Percentiles rank a stretch among this genome's conserved stretches.
These are phyloP conservation scores for Arabidopsis suecica DNA, from an alignment of 345 rosid species.

Conservation along the genomic window DNA sequence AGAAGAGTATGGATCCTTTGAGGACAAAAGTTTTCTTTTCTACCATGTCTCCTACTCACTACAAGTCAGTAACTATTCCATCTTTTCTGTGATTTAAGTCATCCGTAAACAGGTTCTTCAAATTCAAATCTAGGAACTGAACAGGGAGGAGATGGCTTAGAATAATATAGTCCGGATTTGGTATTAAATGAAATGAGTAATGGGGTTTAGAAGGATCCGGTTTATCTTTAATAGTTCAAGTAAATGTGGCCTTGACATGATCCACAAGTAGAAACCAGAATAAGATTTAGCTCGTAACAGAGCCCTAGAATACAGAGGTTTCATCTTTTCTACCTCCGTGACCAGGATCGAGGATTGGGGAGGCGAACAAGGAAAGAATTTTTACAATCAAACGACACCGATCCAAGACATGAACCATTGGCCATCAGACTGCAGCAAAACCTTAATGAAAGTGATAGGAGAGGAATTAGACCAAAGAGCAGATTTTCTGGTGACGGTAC, in stretches of 20 bases:
- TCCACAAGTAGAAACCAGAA: background rate
- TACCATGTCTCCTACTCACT: slow-evolving; percentile 90
- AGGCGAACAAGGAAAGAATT: slow-evolving; percentile 60
- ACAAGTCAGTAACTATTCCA: slow-evolving; percentile 51
- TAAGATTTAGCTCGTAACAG: background rate
- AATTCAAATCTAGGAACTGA: background rate
- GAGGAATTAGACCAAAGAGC: slow-evolving; percentile 60
- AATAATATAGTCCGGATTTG: background rate
- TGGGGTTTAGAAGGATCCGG: background rate
- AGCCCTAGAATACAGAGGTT: slow-evolving; percentile 1
- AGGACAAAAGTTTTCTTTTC: slow-evolving; percentile 84
- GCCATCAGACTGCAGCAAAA: slow-evolving; percentile 76
- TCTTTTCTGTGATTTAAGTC: background rate
- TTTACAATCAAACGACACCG: slow-evolving; percentile 71
- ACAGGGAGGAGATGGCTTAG: background rate
- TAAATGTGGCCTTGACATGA: background rate
- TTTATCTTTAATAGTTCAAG: background rate
- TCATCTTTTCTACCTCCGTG: slow-evolving; percentile 3
- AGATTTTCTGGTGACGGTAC: slow-evolving; percentile 60
- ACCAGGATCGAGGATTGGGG: slow-evolving; percentile 88
- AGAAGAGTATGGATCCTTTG: slow-evolving; percentile 68
- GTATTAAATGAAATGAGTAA: background rate
- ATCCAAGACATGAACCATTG: slow-evolving; percentile 65
- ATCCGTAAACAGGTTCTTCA: background rate
- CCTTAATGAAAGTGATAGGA: slow-evolving; percentile 74